A percentile compares a stretch with the other conserved stretches of the same genome.
These are phyloP conservation scores for Paradendryphiella salina DNA, from an alignment of 2,329 filamentous ascomycete species.

Conservation along the genomic window DNA sequence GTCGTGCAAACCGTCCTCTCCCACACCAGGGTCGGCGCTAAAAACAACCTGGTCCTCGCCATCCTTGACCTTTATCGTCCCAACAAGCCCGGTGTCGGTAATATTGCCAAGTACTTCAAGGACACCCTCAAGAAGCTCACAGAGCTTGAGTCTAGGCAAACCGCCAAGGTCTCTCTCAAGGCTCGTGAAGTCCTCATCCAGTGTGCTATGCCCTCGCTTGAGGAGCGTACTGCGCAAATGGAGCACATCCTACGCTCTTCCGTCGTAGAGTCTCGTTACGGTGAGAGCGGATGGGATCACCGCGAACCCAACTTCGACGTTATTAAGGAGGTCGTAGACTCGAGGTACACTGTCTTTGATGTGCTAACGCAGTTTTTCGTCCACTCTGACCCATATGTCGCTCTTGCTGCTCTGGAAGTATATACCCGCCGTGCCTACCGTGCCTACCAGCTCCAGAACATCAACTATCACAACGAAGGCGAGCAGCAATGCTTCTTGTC, in stretches of 20 bases:
- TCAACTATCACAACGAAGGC: constrained; percentile 79
- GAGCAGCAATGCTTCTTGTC: constrained; percentile 80
- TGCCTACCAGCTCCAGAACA: constrained; percentile 86
- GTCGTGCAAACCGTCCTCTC: constrained; percentile 90
- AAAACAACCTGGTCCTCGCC: constrained; percentile 90
- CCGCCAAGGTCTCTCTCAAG: constrained; percentile 95
- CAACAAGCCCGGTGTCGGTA: constrained; percentile 87
- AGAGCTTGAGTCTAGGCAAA: constrained; percentile 82
- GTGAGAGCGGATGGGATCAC: constrained; percentile 96
- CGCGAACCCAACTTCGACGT: constrained; percentile 86
- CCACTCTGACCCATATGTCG: constrained; percentile 92
- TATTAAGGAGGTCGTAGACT: constrained; percentile 97
- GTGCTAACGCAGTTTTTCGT: constrained; percentile 94
- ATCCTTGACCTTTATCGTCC: constrained; percentile 93
- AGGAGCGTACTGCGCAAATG: constrained; percentile 95
- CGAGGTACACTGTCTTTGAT: constrained; percentile 97
- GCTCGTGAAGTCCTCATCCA: constrained; percentile 97
- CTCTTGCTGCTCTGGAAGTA: constrained; percentile 88
- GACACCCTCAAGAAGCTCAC: constrained; percentile 81
- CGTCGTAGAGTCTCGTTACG: constrained; percentile 94
- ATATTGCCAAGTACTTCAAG: constrained; percentile 85
- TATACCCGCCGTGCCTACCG: constrained; percentile 96
- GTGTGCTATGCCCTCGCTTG: constrained; percentile 91
- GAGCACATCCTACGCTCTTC: constrained; percentile 96
- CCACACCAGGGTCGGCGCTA: constrained; percentile 86